Evolutionary conservation across 1,284 basidiomycete genomes (phyloP).

Genomic region (Austroboletus olivaceoglutinosus): DNA sequence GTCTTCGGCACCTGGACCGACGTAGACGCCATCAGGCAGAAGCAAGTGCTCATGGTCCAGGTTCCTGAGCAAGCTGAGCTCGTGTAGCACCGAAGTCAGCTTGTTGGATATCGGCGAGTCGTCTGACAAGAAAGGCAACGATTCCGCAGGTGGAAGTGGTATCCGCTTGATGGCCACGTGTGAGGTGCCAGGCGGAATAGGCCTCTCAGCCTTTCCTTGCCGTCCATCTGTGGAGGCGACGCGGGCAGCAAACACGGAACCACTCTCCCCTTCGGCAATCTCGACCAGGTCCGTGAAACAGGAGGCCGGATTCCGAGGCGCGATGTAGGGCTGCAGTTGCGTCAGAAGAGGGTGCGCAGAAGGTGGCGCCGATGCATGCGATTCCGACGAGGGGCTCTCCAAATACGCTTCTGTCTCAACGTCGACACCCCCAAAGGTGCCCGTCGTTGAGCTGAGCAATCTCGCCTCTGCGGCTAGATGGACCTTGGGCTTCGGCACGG

Average conservation of each 20-base stretch:
- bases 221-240: conserved; percentile 40
- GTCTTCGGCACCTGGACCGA: conserved; percentile 50
- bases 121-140: conserved; percentile 13
- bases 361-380: background rate
- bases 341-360: conserved; percentile 38
- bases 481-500: conserved; percentile 9
- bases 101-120: conserved; percentile 50
- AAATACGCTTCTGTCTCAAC: conserved; percentile 19
- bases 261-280: conserved; percentile 77
- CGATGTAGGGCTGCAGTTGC: conserved; percentile 63
- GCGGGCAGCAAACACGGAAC: conserved; percentile 65
- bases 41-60: conserved; percentile 55
- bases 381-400: conserved; percentile 31
- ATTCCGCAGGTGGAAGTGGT: conserved; percentile 47
- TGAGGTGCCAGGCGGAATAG: conserved; percentile 28
- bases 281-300: conserved; percentile 65
- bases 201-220: conserved; percentile 21
- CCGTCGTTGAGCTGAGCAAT: conserved; percentile 33
- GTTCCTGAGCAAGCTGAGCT: conserved; percentile 43
- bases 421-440: conserved; percentile 39
- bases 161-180: conserved; percentile 74
- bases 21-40: conserved; percentile 64
- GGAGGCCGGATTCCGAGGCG: conserved; percentile 58
- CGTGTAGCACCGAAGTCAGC: conserved; percentile 56
- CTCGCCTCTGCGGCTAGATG: conserved; percentile 25